phyloP scores from a whole-genome alignment of 352 stramenopile genomes.

The Phytopythium sindhum region DNA sequence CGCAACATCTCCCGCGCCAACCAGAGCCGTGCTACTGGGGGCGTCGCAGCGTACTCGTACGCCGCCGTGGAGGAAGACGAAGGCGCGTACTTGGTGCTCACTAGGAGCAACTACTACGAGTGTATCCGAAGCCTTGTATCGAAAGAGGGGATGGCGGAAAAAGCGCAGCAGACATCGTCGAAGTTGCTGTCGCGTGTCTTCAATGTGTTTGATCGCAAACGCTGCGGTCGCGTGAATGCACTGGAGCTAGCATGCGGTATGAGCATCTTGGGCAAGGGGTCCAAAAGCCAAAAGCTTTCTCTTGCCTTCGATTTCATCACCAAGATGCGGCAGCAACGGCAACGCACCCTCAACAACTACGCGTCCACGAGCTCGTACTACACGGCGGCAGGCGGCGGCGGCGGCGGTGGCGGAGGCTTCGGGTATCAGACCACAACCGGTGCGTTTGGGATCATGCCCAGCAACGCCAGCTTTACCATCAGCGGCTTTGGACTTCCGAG shows the following conservation, averaged over 20 bases:
- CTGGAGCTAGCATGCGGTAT: slow-evolving; percentile 84
- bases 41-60: slow-evolving; percentile 59
- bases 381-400: slow-evolving; percentile 18
- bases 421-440: slow-evolving; percentile 16
- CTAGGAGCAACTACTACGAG: slow-evolving; percentile 81
- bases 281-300: slow-evolving; percentile 85
- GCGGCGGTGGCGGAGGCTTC: slow-evolving; percentile 17
- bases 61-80: slow-evolving; percentile 78
- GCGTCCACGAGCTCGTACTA: slow-evolving; percentile 26
- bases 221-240: slow-evolving; percentile 74
- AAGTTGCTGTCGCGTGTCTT: slow-evolving; percentile 82
- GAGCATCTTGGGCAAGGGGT: slow-evolving; percentile 81
- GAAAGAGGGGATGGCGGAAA: slow-evolving; percentile 75
- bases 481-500: slow-evolving; percentile 59
- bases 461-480: slow-evolving; percentile 36
- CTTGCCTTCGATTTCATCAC: slow-evolving; percentile 87
- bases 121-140: slow-evolving; percentile 82
- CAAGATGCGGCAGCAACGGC: slow-evolving; percentile 74
- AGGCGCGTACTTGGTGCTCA: slow-evolving; percentile 77
- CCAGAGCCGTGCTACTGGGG: slow-evolving; percentile 24
- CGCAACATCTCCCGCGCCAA: slow-evolving; percentile 61
- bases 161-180: slow-evolving; percentile 82
- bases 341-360: slow-evolving; percentile 71
- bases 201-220: slow-evolving; percentile 84
- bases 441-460: slow-evolving; percentile 42